phyloP scores from a whole-genome alignment of 164 flowering plant species.

The Berberis vulgaris region DNA sequence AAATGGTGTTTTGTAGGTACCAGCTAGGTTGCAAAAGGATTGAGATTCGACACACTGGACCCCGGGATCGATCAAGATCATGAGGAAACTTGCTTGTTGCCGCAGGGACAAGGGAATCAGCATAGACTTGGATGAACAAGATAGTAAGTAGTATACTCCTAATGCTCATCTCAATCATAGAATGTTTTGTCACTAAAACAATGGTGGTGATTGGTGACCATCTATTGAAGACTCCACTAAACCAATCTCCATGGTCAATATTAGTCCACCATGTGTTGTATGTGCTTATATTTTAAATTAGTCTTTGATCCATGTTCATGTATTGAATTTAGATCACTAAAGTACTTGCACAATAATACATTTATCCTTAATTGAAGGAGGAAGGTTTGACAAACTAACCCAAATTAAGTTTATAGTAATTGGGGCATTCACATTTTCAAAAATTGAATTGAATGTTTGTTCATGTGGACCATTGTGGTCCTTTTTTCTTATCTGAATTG shows the following conservation, averaged over 20 bases:
- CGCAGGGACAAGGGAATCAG: conserved; percentile 48
- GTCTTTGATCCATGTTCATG: conserved; percentile 1
- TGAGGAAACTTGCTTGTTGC: conserved; percentile 64
- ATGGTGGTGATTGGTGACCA: not conserved
- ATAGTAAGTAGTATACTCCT: conserved; percentile 35
- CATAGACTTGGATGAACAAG: conserved; percentile 70
- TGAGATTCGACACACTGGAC: too few species aligned
- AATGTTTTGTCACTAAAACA: not conserved
- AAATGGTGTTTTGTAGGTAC: too few species aligned
- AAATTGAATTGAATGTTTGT: not conserved
- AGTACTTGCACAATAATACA: not conserved
- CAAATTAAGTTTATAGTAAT: too few species aligned
- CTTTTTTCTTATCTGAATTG: too few species aligned
- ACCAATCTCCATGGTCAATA: not conserved
- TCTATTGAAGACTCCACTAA: not conserved
- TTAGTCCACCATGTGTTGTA: not conserved
- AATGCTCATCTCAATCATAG: not conserved
- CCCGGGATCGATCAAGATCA: conserved; percentile 31
- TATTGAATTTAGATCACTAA: not conserved
- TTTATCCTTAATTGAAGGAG: not conserved
- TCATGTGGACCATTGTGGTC: not conserved
- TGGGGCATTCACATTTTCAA: not conserved
- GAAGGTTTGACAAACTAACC: not conserved
- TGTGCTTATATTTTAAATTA: not conserved
- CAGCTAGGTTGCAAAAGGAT: too few species aligned